Evolutionary conservation across 1,284 basidiomycete genomes (phyloP), one percentile per base, ranked within the genome.

Genomic region (Mycena sp.): DNA sequence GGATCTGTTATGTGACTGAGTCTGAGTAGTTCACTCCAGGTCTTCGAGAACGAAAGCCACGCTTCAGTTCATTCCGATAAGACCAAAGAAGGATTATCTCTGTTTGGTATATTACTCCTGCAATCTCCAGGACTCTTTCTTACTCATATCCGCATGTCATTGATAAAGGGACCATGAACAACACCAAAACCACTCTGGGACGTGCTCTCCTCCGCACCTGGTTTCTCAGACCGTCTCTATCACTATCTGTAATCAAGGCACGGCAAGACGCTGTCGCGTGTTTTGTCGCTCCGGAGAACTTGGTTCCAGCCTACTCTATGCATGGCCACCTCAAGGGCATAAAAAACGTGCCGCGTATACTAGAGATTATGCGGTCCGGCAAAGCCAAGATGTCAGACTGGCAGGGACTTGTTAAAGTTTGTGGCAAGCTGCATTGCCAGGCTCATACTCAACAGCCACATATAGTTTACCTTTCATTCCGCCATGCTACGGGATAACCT

Each of bases 41-140:
- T 98, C 23, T 96, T 98, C 70, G 89, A 91, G 67, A 86, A 87
- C 67, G 93, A 96, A 79, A 87, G 83, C 37, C 94, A 95, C 71
- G 94, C 93, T 0, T 93, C 90, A 16, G 87, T 92, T 44, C 89
- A 95, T 72, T 91, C 91, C 0, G 85, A 90, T 62, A 88, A 88
- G 72, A 91, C 87, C 3, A 95, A 95, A 72, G 92, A 95, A 77
- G 93, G 93, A 0, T 75, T 96, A 2, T 96, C 95, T 3, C 78
- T 98, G 3, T 96, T 91, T 74, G 90, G 95, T 90, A 59, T 60
- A 69, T n/a, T n/a, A 28, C 30, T 30, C 52, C 45, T 40, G 7
- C 43, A 25, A 53, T 46, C 60, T 40, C 12, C 5, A n/a, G n/a
- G n/a, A 32, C 4, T 32, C 9, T 14, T 25, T 40, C 49, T 50